phyloP scores from a whole-genome alignment of 257 asterid genomes.

The Solanum dulcamara region DNA sequence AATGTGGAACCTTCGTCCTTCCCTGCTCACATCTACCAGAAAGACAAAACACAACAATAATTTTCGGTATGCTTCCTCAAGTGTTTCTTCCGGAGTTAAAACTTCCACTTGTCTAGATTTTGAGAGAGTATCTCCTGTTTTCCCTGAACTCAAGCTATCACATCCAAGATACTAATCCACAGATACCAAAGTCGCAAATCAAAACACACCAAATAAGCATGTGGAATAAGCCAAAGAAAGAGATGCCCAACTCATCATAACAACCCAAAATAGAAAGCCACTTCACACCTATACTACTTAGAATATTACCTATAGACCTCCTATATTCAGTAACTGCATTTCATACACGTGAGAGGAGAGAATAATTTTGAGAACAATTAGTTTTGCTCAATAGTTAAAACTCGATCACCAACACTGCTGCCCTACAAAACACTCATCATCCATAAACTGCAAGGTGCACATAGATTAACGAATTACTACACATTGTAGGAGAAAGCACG shows the following conservation, averaged over 20 bases:
- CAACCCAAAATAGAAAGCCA: background rate
- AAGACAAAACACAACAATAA: background rate
- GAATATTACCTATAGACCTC: background rate
- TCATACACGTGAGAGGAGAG: background rate
- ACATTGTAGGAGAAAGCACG: background rate
- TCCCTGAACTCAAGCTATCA: background rate
- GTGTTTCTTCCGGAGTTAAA: background rate
- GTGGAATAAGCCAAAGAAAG: background rate
- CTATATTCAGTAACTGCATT: background rate
- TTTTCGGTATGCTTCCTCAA: background rate
- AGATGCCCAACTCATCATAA: background rate
- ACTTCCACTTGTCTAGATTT: background rate
- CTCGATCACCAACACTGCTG: background rate
- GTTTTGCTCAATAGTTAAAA: background rate
- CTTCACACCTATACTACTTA: background rate
- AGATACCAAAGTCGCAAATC: background rate
- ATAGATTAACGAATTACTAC: background rate
- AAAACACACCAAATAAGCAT: background rate
- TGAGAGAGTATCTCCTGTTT: background rate
- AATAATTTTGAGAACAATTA: too few species aligned
- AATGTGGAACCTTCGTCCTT: background rate
- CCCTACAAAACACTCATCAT: background rate
- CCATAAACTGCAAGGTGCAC: background rate
- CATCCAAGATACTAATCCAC: background rate
- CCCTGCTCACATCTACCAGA: background rate